Evolutionary conservation across 768 basidiomycete genomes (phyloP), one percentile per base, ranked within the genome.

Genomic region (Wakefieldia striispora): DNA sequence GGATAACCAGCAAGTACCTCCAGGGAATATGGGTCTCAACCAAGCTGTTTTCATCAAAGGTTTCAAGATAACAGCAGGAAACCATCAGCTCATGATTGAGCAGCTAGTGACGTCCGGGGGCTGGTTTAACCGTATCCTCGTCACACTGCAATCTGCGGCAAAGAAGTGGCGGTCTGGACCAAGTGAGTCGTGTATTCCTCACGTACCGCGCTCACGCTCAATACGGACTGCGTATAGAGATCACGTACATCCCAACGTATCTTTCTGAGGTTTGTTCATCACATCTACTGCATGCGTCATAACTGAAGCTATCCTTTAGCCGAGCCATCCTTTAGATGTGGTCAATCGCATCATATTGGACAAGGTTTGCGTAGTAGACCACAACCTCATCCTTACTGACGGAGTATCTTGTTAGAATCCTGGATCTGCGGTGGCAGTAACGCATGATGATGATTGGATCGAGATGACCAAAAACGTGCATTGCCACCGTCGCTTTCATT

Each of bases 31-130:
- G 1, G 2, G 6, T 33, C 33, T 33, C 33, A 58, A 63, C 27
- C 59, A 63, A 39, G 49, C 47, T 2, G 17, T 63, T 11, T 55
- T 51, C 33, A 50, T 61, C 13, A 47, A 45, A 2, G 61, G 60
- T 1, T 62, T 59, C 41, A 61, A 53, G 19, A 50, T 57, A 6
- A 29, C 47, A 21, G 33, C 40, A 2, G 13, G 33, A 33, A 1
- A 14, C 33, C 29, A 29, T 11, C 29, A 29, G 11, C 10, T 29
- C 13, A 13, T 5, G 10, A 6, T 14, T 5, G 29, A 29, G 10
- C 33, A 14, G 33, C 33, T 33, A 1, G 33, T 16, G 2, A 33
- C 2, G 6, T 3, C 6, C 29, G 2, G 33, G 14, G 14, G 13
- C 5, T 33, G 33, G 33, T 33, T 14, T 6, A 16, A 2, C 33